Conservation (phyloP, 345 rosid genomes). For the Viola odorata region DNA sequence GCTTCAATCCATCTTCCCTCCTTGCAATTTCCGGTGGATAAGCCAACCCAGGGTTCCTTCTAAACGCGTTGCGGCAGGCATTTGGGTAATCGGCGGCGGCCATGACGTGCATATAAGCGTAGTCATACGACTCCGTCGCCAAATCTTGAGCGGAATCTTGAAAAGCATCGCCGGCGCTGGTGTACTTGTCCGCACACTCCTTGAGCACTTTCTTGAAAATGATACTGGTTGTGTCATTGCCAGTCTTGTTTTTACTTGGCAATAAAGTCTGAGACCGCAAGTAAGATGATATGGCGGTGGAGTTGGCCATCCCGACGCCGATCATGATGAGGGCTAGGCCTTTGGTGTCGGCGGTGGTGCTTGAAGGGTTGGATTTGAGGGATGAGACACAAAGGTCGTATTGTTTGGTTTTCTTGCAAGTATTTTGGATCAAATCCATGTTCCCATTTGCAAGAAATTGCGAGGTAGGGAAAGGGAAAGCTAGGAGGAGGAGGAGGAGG, state of each 20-base stretch:
- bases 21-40: constrained; percentile 58
- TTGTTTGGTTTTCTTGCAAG: constrained; percentile 64
- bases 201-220: constrained; percentile 33
- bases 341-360: constrained; percentile 47
- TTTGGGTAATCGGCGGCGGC: constrained; percentile 72
- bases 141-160: constrained; percentile 42
- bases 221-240: constrained; percentile 20
- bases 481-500: constrained; percentile 16
- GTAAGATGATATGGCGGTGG: constrained; percentile 65
- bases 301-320: constrained; percentile 51
- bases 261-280: constrained; percentile 33
- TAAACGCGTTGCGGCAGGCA: constrained; percentile 57
- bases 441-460: constrained; percentile 18
- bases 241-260: not conserved
- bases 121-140: constrained; percentile 48
- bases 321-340: constrained; percentile 61
- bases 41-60: constrained; percentile 34
- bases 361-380: constrained; percentile 60
- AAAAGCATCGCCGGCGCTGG: constrained; percentile 52
- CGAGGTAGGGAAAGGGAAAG: not conserved
- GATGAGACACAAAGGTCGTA: constrained; percentile 65
- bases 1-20: constrained; percentile 61
- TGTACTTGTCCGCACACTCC: constrained; percentile 69
- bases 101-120: constrained; percentile 58
- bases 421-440: constrained; percentile 42